These are phyloP conservation scores for Phanerochaete carnosa DNA, from an alignment of 768 basidiomycete genomes.

Conservation along the genomic window DNA sequence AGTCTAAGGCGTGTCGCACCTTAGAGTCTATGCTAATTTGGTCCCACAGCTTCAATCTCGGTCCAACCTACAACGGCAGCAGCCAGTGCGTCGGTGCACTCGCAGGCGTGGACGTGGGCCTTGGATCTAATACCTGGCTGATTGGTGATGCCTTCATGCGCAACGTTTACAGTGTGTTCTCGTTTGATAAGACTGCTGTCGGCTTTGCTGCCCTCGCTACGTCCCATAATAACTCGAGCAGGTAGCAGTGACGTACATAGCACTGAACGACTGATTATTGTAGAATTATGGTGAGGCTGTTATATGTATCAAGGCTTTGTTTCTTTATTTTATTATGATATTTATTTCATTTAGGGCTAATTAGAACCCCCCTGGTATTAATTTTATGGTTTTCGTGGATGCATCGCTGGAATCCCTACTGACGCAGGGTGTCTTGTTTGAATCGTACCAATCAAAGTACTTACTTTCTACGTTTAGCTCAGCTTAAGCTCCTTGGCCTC, in stretches of 20 bases:
- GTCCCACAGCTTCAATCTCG: slow-evolving; percentile 14
- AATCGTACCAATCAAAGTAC: neutral
- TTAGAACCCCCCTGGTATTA: too few relatives aligned
- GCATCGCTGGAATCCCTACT: neutral
- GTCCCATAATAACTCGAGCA: neutral
- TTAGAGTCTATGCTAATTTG: neutral
- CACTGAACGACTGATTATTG: neutral
- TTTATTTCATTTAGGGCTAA: too few relatives aligned
- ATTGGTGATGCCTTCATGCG: slow-evolving; percentile 31
- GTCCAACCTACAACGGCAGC: neutral
- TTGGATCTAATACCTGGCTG: slow-evolving; percentile 27
- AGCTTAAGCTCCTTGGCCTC: neutral
- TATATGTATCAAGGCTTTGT: neutral
- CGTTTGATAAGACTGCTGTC: slow-evolving; percentile 23
- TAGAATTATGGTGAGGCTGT: neutral
- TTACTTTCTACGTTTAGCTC: neutral
- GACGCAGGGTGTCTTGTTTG: neutral
- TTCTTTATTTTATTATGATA: too few relatives aligned
- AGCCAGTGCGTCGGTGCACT: slow-evolving; percentile 27
- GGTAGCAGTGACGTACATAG: neutral
- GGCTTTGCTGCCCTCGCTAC: slow-evolving; percentile 25
- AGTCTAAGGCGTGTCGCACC: neutral
- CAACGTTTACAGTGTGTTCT: slow-evolving; percentile 31
- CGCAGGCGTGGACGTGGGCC: slow-evolving; percentile 27
- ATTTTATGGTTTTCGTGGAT: neutral